Conservation (phyloP, 1,284 basidiomycete genomes). For the Anthracocystis panici-leucophaei region DNA sequence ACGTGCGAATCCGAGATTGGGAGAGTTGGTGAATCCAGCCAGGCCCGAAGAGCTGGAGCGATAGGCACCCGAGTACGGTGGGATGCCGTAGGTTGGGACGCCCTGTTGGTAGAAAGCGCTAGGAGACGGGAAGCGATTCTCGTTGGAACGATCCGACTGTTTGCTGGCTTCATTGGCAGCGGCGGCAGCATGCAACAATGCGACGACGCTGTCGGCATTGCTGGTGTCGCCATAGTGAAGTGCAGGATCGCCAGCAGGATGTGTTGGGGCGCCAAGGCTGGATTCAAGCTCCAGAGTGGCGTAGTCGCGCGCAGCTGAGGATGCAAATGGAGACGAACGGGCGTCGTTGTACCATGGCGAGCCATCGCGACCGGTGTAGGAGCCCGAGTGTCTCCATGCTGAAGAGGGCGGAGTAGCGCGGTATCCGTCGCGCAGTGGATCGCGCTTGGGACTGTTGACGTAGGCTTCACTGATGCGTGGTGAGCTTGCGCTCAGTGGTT, state of each 20-base stretch:
- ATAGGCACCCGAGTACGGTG: slow-evolving; percentile 50
- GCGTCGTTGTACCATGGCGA: slow-evolving; percentile 62
- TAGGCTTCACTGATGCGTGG: slow-evolving; percentile 54
- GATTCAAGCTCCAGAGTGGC: slow-evolving; percentile 49
- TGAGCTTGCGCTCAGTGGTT: slow-evolving; percentile 49
- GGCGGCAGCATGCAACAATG: slow-evolving; percentile 48
- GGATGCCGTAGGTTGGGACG: slow-evolving; percentile 50
- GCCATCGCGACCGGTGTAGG: slow-evolving; percentile 53
- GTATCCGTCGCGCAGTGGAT: slow-evolving; percentile 55
- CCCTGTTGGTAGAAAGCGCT: slow-evolving; percentile 59
- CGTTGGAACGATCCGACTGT: slow-evolving; percentile 45
- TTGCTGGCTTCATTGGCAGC: slow-evolving; percentile 48
- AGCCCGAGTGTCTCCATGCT: slow-evolving; percentile 45
- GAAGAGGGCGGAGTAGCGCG: slow-evolving; percentile 49
- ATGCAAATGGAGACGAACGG: slow-evolving; percentile 65
- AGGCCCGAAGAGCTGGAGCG: slow-evolving; percentile 46
- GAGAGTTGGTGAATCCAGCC: slow-evolving; percentile 48
- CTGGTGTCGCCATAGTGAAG: slow-evolving; percentile 53
- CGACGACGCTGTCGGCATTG: slow-evolving; percentile 52
- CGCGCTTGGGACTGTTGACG: slow-evolving; percentile 57
- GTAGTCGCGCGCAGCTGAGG: slow-evolving; percentile 57
- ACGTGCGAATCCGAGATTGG: slow-evolving; percentile 48
- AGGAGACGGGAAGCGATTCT: slow-evolving; percentile 59
- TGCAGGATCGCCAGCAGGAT: slow-evolving; percentile 39
- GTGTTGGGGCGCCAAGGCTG: slow-evolving; percentile 29